A percentile compares a stretch with the other conserved stretches of the same genome.
Evolutionary conservation across 2,329 filamentous ascomycete genomes (phyloP).

Genomic region (Ustulina deusta): DNA sequence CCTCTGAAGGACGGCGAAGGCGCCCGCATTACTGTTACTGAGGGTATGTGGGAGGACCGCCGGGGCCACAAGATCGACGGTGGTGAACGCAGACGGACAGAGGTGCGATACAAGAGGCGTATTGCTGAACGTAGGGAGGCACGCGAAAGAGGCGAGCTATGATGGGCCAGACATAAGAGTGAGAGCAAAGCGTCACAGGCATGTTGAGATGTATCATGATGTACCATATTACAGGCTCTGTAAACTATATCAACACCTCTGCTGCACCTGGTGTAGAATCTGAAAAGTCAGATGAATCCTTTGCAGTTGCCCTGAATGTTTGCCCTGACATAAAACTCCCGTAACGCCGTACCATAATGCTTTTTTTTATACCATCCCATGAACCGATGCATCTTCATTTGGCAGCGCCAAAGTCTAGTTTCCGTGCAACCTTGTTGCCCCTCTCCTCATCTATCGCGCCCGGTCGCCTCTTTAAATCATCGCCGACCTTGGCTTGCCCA

Average conservation of each 20-base stretch:
- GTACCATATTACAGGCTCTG: constrained; percentile 44
- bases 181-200: neutral
- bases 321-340: constrained; percentile 25
- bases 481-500: constrained; percentile 79
- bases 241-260: constrained; percentile 29
- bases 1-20: constrained; percentile 73
- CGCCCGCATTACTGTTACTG: constrained; percentile 76
- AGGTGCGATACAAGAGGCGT: constrained; percentile 88
- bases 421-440: constrained; percentile 81
- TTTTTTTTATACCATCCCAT: constrained; percentile 13
- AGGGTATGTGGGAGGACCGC: constrained; percentile 93
- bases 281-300: neutral
- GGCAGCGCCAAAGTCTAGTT: constrained; percentile 77
- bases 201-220: constrained; percentile 39
- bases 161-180: constrained; percentile 8
- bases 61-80: constrained; percentile 94
- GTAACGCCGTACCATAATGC: constrained; percentile 41
- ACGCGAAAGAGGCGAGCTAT: constrained; percentile 54
- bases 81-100: constrained; percentile 88
- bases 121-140: constrained; percentile 80
- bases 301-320: constrained; percentile 1
- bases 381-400: constrained; percentile 49
- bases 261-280: neutral
- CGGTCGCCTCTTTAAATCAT: constrained; percentile 82
- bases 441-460: constrained; percentile 77